A percentile compares a stretch with the other conserved stretches of the same genome.
These are phyloP conservation scores for Alternaria arbusti DNA, from an alignment of 2,329 filamentous ascomycete species.

Conservation along the genomic window DNA sequence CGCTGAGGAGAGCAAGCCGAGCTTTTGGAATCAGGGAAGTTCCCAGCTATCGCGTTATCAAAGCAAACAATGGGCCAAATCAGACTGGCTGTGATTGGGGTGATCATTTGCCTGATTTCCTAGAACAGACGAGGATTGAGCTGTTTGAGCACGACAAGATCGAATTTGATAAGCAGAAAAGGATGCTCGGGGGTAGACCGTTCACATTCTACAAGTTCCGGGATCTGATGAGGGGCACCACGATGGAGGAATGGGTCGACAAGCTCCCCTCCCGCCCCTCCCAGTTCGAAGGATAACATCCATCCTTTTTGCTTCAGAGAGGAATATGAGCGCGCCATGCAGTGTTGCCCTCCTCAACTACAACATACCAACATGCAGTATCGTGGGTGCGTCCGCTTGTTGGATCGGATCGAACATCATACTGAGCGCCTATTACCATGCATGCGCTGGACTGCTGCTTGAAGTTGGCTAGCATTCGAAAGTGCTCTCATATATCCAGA, in stretches of 20 bases:
- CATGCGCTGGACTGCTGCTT: not conserved
- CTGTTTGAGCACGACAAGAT: not conserved
- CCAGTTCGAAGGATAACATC: not conserved
- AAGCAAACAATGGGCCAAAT: not conserved
- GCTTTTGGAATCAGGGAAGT: not conserved
- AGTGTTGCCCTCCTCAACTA: not conserved
- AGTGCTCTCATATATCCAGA: not conserved
- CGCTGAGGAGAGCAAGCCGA: not conserved
- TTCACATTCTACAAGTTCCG: not conserved
- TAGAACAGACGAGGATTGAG: not conserved
- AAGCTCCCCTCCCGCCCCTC: not conserved
- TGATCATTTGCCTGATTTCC: not conserved
- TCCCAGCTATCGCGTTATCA: not conserved
- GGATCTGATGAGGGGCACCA: not conserved
- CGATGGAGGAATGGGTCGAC: not conserved
- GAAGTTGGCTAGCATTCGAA: not conserved
- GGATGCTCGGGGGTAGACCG: not conserved
- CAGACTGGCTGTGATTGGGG: not conserved
- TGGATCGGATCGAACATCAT: not conserved
- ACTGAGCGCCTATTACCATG: accelerated
- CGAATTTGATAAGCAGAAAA: not conserved
- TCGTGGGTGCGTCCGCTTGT: not conserved
- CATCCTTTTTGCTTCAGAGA: not conserved
- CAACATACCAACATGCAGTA: not conserved
- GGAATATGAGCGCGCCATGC: not conserved